Evolutionary conservation across 2,329 filamentous ascomycete genomes (phyloP), one percentile per base, ranked within the genome.

Genomic region (Coniochaeta prunicola): DNA sequence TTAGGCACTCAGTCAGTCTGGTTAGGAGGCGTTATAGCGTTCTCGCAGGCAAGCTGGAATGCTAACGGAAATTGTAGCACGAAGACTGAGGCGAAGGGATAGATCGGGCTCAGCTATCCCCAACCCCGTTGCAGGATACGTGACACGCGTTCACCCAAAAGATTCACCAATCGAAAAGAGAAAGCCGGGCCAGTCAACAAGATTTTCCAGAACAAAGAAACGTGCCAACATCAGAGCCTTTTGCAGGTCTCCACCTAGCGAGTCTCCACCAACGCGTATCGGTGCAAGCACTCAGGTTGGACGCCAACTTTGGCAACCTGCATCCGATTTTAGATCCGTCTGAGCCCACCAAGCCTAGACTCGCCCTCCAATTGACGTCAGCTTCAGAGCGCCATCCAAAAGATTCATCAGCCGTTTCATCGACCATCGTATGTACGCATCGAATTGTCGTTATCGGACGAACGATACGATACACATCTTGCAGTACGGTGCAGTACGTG

Each of bases 311-410:
- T 45, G 40, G 45, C 45, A 30, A 50, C 4, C 21, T 28, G 45
- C 45, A 50, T 50, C 45, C 45, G 45, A 50, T 50, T 50, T 48
- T 50, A 50, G 45, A 21, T 50, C 30, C 45, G 45, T 28, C 45
- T 50, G 24, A 50, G 24, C 24, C 45, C 24, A 50, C 13, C n/a
- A 13, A 50, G 45, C 45, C 45, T 26, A 50, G 45, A 50, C 45
- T 30, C 21, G 6, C 36, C 5, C 45, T 28, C 21, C 45, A 26
- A 9, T 12, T 50, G 45, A 50, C 45, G 45, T 50, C 45, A 50
- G 24, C 45, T 50, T 17, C 4, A 10, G 19, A 24, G 40, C 21
- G 21, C 30, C 45, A 50, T 50, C 45, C 21, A 50, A 50, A 40
- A 50, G 24, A 17, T 2, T 5, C 45, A 30, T 50, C 24, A 13